Evolutionary conservation across 768 basidiomycete genomes (phyloP), one percentile per base, ranked within the genome.

Genomic region (Collybiopsis confluens): DNA sequence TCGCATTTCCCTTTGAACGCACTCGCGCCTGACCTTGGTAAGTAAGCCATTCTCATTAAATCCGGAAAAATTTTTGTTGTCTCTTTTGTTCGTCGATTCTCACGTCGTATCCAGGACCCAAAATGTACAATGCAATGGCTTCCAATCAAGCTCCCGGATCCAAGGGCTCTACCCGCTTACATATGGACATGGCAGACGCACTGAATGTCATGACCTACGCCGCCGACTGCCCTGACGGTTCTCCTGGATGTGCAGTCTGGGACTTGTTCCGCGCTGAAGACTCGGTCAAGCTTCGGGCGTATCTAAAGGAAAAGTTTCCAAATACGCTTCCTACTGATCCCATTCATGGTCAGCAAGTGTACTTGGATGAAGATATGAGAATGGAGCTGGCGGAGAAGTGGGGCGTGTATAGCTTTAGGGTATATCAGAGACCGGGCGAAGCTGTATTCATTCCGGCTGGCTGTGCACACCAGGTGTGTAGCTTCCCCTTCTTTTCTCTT

Each of bases 361-460:
- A 94, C 65, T 71, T 98, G 47, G 90, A 96, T 65, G 70, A 79
- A 40, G 67, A 70, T 3, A 61, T 91, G 61, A 76, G 91, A 60
- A 77, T 78, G 65, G 80, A 87, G 66, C 70, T 98, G 37, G 86
- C 64, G 61, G 79, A 83, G 3, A 69, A 81, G 58, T 75, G 76
- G 54, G 86, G 85, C 2, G 90, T 98, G 26, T 81, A 71, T 70
- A 88, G 89, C 57, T 87, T 84, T 71, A 73, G 93, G 52, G 78
- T 98, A 18, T 95, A 93, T 68, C 96, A 98, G 69, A 79, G 81
- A 59, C 90, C 91, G 2, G 93, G 93, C 18, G 90, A 98, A 64
- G 95, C 92, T 0, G 86, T 98, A 11, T 94, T 97, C 68, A 92
- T 98, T 56, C 95, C 95, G 13, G 95, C 95, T 3, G 95, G 92